Evolutionary conservation across 345 rosid species (phyloP), one percentile per base, ranked within the genome.

Genomic region (Durio zibethinus): DNA sequence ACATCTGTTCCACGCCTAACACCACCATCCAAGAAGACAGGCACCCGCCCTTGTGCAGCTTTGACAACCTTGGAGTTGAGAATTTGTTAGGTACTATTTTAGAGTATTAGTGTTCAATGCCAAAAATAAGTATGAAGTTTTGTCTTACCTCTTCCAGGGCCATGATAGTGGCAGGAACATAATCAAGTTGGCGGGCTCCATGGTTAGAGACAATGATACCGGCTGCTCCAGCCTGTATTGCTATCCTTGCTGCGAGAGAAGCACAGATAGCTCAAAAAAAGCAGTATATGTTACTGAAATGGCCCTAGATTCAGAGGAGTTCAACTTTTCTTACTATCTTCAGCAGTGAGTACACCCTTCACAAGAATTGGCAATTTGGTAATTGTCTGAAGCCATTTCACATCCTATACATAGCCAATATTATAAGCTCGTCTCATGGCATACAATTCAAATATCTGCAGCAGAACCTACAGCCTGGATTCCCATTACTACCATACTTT

Each of bases 1-100:
- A 92, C 97, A 83, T 94, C 97, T 0, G 98, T 94, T 71, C 98
- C 98, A 38, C 97, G 97, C 27, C 97, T 84, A 77, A 94, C 97
- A 77, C 98, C 98, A 33, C 98, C 98, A 79, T 94, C 97, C 33
- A 94, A 86, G 84, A 94, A 91, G 43, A 94, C 97, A 15, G 98
- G 98, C 72, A 94, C 73, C 20, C 91, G 79, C 60, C 97, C 98
- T 82, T 91, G 93, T 20, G 90, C 90, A 52, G 93, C 98, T 80
- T 92, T 91, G 23, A 92, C 97, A 42, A 94, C 97, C 98, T 94
- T 81, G 47, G 71, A 20, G 16, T 68, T 9, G 25, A 69, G 45
- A 25, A 60, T 50, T 16, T 53, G 14, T 61, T 1, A 33, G 72
- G 5, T 10, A 29, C 53, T 33, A 21, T 16, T 53, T 76, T 33